Percentiles rank a stretch among this genome's conserved stretches.
Conservation (phyloP, 495 filamentous ascomycete genomes). For the Niebla homalea region DNA sequence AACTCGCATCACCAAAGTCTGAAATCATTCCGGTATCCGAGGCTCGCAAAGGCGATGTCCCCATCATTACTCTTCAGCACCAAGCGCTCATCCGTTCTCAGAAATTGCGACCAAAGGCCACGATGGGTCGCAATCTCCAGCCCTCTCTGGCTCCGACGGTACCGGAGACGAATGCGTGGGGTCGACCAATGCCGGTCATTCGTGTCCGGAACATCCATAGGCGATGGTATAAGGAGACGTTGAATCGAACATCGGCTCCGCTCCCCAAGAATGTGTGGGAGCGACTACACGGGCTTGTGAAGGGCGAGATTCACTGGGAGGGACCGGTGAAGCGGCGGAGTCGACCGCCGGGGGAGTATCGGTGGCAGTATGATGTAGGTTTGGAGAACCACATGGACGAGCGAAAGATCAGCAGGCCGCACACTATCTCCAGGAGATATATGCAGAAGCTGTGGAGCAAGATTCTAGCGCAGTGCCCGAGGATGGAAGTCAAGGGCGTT, state of each 20-base stretch:
- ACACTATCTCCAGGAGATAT: conserved; percentile 12
- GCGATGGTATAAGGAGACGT: conserved; percentile 43
- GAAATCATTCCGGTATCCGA: neutral
- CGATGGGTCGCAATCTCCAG: conserved; percentile 5
- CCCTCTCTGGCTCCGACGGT: conserved; percentile 36
- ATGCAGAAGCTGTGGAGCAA: conserved; percentile 19
- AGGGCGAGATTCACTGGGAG: conserved; percentile 34
- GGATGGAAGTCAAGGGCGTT: conserved; percentile 11
- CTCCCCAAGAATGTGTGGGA: conserved; percentile 53
- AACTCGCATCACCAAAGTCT: conserved; percentile 13
- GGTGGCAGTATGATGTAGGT: neutral
- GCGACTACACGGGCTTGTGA: conserved; percentile 42
- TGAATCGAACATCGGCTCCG: conserved; percentile 55
- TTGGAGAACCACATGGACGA: neutral
- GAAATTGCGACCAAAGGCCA: neutral
- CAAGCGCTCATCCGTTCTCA: conserved; percentile 28
- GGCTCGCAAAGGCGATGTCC: conserved; percentile 3
- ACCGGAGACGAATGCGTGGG: conserved; percentile 52
- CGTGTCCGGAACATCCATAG: conserved; percentile 44
- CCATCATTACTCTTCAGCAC: conserved; percentile 19
- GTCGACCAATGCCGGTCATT: conserved; percentile 36
- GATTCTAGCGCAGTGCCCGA: conserved; percentile 16
- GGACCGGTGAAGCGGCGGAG: conserved; percentile 26
- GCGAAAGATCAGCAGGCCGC: conserved; percentile 10
- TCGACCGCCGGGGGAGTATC: neutral